Base-by-base conservation (phyloP, 371 early-diverging fungal genomes). In the Saksenaea vasiformis region DNA sequence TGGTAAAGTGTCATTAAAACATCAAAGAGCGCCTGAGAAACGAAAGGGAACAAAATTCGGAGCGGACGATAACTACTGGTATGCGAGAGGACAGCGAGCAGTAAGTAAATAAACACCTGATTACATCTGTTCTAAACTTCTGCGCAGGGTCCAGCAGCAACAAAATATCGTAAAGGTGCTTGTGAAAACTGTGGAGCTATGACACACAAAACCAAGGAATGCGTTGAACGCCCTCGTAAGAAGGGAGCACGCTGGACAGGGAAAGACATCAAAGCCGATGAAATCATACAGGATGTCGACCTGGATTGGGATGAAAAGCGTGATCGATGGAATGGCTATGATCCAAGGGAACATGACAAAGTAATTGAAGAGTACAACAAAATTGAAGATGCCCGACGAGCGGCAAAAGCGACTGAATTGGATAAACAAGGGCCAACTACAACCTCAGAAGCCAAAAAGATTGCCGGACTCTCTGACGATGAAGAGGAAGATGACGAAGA, bases 321-420 rank as follows among this genome's bases (percentile, higher is more conserved):
- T 39, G 99, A 98, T 83, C 89, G 95, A 24, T 98, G 98, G 97
- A 97, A 96, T 61, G 98, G 97, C 9, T 98, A 98, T 73, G 95
- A 98, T 74, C 86, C 98, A 5, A 68, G 76, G 60, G 92, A 96
- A 54, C 94, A 97, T 61, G 82, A 84, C 57, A 86, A 88, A 66
- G 83, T 90, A n/a, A 80, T 76, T 69, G 82, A 90, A 63, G 97
- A 97, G 64, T 96, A 95, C 82, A 96, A 97, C 62, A 76, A 90
- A 64, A 73, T 97, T 2, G 98, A 98, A 71, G 93, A 94, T 58
- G 92, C 91, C 55, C 84, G 97, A 69, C 81, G 88, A 63, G 87
- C 93, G 61, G 84, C 87, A 36, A 93, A 94, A 64, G 93, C 93
- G 35, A 78, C 84, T 14, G 91, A 92, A 63, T 69, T 93, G 43